Evolutionary conservation across 257 asterid genomes (phyloP).

Genomic region (Scutellaria minor): DNA sequence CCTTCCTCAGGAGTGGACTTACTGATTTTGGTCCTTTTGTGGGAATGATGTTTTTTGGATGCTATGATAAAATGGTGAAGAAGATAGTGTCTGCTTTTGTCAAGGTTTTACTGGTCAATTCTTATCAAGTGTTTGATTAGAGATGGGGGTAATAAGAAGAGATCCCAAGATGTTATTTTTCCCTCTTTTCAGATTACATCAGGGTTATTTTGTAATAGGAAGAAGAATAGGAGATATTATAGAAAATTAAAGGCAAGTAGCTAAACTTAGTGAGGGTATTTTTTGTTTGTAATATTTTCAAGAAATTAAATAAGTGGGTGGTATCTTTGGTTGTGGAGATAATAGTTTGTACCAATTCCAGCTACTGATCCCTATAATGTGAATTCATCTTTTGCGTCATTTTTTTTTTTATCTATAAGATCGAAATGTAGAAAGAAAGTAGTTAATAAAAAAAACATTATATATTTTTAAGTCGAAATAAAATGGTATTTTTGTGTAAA

Average conservation of each 20-base stretch:
- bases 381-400: no score
- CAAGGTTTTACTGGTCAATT: conserved; percentile 25
- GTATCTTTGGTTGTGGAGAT: not conserved
- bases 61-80: conserved; percentile 7
- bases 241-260: conserved; percentile 21
- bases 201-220: conserved; percentile 30
- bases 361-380: no score
- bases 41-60: conserved; percentile 10
- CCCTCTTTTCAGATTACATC: conserved; percentile 19
- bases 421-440: no score
- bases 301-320: conserved; percentile 33
- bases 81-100: conserved; percentile 31
- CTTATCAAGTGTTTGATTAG: conserved; percentile 44
- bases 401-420: no score
- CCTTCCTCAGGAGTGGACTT: conserved; percentile 46
- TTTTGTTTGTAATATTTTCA: conserved; percentile 35
- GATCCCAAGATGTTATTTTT: conserved; percentile 13
- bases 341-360: no score
- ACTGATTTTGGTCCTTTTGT: conserved; percentile 18
- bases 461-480: no score
- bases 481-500: no score
- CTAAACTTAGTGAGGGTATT: not conserved
- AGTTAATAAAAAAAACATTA: no score
- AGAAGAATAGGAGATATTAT: conserved; percentile 24
- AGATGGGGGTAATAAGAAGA: conserved; percentile 30